These are phyloP conservation scores for Candida sonorensis DNA, from an alignment of 805 yeast genomes.

Conservation along the genomic window DNA sequence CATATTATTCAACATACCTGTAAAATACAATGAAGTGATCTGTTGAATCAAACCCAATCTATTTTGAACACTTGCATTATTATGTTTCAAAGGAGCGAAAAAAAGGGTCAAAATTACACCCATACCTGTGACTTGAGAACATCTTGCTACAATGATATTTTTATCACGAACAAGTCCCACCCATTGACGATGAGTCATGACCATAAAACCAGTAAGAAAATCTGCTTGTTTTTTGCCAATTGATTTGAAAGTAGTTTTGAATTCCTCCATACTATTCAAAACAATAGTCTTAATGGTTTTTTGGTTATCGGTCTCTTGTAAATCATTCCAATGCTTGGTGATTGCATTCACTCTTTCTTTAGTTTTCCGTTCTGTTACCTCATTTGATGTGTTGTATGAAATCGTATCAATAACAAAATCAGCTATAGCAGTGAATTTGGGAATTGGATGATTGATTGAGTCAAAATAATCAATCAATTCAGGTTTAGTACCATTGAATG, in stretches of 20 bases:
- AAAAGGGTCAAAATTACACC: constrained; percentile 62
- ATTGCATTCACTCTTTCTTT: constrained; percentile 33
- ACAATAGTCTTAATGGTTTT: too few relatives aligned
- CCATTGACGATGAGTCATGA: constrained; percentile 31
- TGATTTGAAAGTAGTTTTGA: constrained; percentile 18
- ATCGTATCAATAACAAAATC: constrained; percentile 53
- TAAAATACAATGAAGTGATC: constrained; percentile 62
- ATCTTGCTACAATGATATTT: constrained; percentile 58
- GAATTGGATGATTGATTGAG: constrained; percentile 36
- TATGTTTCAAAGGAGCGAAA: constrained; percentile 51
- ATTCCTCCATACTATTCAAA: background rate
- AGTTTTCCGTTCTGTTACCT: constrained; percentile 33
- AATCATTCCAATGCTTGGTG: constrained; percentile 36
- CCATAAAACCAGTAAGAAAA: constrained; percentile 28
- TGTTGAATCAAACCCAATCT: constrained; percentile 75
- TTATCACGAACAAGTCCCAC: constrained; percentile 40
- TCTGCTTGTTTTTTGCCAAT: constrained; percentile 25
- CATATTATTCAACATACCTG: constrained; percentile 74
- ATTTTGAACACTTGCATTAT: constrained; percentile 48
- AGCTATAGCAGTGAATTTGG: constrained; percentile 52
- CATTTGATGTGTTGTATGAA: constrained; percentile 46
- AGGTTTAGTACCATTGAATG: constrained; percentile 39
- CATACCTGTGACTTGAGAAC: constrained; percentile 56
- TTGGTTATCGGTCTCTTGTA: too few relatives aligned
- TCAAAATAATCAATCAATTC: constrained; percentile 43